Evolutionary conservation across 192 early-diverging fungal species (phyloP).

Genomic region (Funneliformis geosporum): DNA sequence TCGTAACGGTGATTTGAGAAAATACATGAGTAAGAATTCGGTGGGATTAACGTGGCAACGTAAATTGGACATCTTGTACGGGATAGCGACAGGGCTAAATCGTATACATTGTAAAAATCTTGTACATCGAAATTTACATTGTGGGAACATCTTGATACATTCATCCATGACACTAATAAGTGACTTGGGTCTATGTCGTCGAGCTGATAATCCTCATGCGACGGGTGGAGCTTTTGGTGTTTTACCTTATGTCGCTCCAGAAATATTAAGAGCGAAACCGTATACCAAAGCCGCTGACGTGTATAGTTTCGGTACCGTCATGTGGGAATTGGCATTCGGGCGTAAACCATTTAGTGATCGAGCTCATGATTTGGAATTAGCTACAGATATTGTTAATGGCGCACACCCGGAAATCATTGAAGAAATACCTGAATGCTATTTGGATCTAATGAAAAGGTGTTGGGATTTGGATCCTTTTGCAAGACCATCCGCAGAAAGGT

Average conservation of each 20-base stretch:
- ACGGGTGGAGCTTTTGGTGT: constrained; percentile 20
- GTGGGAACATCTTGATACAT: constrained; percentile 25
- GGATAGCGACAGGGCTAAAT: constrained; percentile 38
- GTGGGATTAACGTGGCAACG: constrained; percentile 32
- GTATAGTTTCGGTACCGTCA: constrained; percentile 47
- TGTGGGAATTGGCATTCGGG: constrained; percentile 46
- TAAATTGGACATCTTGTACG: constrained; percentile 38
- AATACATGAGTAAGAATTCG: constrained; percentile 39
- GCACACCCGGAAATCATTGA: background rate
- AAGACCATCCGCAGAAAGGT: constrained; percentile 11
- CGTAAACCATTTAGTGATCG: constrained; percentile 34
- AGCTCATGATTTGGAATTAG: constrained; percentile 24
- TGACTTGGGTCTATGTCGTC: background rate
- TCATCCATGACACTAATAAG: background rate
- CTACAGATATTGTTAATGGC: constrained; percentile 23
- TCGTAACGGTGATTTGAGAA: constrained; percentile 38
- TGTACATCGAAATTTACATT: constrained; percentile 43
- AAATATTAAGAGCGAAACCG: constrained; percentile 34
- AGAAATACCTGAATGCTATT: constrained; percentile 6
- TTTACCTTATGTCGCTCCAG: constrained; percentile 47
- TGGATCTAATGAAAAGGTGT: constrained; percentile 12
- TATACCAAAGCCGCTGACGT: constrained; percentile 41
- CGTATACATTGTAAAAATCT: constrained; percentile 47
- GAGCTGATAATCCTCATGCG: background rate
- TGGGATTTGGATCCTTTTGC: constrained; percentile 22